Percentiles rank a stretch among this genome's conserved stretches.
These are phyloP conservation scores for Apostasia ramifera DNA, from an alignment of 106 monocot species.

Conservation along the genomic window DNA sequence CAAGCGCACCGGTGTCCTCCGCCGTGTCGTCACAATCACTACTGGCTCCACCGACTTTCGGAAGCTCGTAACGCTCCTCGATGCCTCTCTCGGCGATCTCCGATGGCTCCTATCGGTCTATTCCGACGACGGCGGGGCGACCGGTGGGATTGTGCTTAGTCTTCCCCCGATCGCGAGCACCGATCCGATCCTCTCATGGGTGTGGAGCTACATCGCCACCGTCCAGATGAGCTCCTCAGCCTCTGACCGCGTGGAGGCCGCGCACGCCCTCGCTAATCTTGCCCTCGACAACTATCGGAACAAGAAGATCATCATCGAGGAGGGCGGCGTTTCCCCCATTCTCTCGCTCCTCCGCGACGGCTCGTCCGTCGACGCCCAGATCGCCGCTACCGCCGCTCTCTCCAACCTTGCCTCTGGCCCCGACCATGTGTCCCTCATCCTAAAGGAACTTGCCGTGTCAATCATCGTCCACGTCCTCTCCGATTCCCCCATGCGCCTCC, in stretches of 20 bases:
- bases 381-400: slow-evolving; percentile 37
- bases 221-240: slow-evolving; percentile 14
- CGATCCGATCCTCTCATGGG: slow-evolving; percentile 51
- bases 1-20: slow-evolving; percentile 22
- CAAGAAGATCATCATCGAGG: slow-evolving; percentile 45
- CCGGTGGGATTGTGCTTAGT: slow-evolving; percentile 18
- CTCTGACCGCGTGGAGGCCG: slow-evolving; percentile 34
- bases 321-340: slow-evolving; percentile 41
- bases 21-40: slow-evolving; percentile 28
- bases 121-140: slow-evolving; percentile 3
- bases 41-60: slow-evolving; percentile 33
- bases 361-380: slow-evolving; percentile 30
- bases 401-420: slow-evolving; percentile 21
- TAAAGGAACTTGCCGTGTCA: slow-evolving; percentile 22
- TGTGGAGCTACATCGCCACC: slow-evolving; percentile 43
- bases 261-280: slow-evolving; percentile 31
- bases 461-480: slow-evolving; percentile 29
- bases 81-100: slow-evolving; percentile 35
- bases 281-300: slow-evolving; percentile 48
- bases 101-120: slow-evolving; percentile 30
- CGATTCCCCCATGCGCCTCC: slow-evolving; percentile 35
- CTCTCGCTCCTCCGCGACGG: slow-evolving; percentile 31
- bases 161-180: slow-evolving; percentile 55
- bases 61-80: slow-evolving; percentile 21
- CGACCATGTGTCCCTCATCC: slow-evolving; percentile 21